Evolutionary conservation across 1,139 yeast species (phyloP).

Genomic region (Arxiozyma slooffiae): DNA sequence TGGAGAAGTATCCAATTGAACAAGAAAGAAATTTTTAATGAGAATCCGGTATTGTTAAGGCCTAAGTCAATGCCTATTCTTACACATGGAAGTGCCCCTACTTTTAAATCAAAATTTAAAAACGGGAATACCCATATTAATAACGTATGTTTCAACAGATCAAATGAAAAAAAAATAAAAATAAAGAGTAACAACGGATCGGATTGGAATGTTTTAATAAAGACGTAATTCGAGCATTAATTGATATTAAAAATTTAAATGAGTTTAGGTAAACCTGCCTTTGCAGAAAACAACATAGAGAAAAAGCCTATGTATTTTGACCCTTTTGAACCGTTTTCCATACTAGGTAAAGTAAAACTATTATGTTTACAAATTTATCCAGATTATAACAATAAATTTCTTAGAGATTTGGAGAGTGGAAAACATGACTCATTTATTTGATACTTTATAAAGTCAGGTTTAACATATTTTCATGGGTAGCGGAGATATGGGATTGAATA

Average conservation of each 20-base stretch:
- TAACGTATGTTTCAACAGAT: neutral
- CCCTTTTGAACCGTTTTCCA: constrained; percentile 39
- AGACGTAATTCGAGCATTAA: constrained; percentile 25
- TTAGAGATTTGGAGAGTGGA: constrained; percentile 64
- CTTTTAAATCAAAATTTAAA: neutral
- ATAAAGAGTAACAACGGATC: constrained; percentile 6
- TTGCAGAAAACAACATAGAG: constrained; percentile 22
- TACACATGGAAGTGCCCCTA: neutral
- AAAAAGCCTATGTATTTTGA: constrained; percentile 10
- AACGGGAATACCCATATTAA: neutral
- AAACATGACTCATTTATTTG: constrained; percentile 81
- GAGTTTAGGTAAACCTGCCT: constrained; percentile 19
- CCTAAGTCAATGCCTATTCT: neutral
- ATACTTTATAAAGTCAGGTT: constrained; percentile 86
- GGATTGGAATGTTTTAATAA: constrained; percentile 13
- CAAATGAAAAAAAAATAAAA: neutral
- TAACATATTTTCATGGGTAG: constrained; percentile 68
- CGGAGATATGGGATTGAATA: constrained; percentile 63
- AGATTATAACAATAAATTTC: constrained; percentile 47
- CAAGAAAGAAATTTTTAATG: neutral
- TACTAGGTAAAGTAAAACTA: constrained; percentile 42
- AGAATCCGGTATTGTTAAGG: neutral
- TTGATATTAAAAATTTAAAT: constrained; percentile 23
- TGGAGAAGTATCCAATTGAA: neutral
- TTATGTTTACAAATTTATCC: constrained; percentile 43